Percentiles rank a stretch among this genome's conserved stretches.
Evolutionary conservation across 2,329 filamentous ascomycete species (phyloP).

Genomic region (Geosmithia morbida): DNA sequence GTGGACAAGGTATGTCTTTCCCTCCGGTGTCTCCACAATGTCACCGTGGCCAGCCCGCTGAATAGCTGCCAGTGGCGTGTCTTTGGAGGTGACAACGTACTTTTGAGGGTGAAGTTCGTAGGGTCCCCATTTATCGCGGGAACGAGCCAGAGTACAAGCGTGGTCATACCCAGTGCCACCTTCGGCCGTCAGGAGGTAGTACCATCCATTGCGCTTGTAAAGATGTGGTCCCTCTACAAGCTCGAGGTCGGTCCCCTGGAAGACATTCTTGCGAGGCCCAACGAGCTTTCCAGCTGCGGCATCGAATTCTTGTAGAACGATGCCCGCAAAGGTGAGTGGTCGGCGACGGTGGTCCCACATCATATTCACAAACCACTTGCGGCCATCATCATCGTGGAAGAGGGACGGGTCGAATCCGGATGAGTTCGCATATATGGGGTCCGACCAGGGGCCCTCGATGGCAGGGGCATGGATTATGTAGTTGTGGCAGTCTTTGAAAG

Average conservation of each 20-base stretch:
- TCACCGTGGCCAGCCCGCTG: conserved; percentile 40
- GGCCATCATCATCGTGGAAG: conserved; percentile 41
- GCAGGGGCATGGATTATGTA: conserved; percentile 41
- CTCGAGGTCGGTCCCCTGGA: conserved; percentile 36
- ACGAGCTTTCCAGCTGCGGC: conserved; percentile 31
- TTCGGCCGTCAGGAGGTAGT: conserved; percentile 45
- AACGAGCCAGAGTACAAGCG: conserved; percentile 42
- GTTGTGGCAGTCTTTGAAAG: conserved; percentile 49
- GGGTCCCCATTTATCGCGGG: conserved; percentile 39
- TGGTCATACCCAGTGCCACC: conserved; percentile 48
- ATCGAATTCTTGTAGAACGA: conserved; percentile 44
- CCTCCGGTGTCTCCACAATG: conserved; percentile 37
- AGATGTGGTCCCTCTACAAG: conserved; percentile 44
- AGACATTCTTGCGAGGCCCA: conserved; percentile 40
- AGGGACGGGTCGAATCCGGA: conserved; percentile 49
- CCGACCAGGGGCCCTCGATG: conserved; percentile 47
- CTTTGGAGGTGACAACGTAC: conserved; percentile 39
- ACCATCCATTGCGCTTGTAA: conserved; percentile 42
- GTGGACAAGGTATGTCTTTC: conserved; percentile 38
- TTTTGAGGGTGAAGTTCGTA: conserved; percentile 46
- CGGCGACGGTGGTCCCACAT: conserved; percentile 37
- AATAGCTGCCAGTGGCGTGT: conserved; percentile 30
- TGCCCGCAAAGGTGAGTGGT: conserved; percentile 36
- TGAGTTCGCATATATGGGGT: conserved; percentile 43
- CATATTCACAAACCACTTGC: conserved; percentile 44